Conservation (phyloP, 805 yeast genomes). For the Metschnikowia borealis region DNA sequence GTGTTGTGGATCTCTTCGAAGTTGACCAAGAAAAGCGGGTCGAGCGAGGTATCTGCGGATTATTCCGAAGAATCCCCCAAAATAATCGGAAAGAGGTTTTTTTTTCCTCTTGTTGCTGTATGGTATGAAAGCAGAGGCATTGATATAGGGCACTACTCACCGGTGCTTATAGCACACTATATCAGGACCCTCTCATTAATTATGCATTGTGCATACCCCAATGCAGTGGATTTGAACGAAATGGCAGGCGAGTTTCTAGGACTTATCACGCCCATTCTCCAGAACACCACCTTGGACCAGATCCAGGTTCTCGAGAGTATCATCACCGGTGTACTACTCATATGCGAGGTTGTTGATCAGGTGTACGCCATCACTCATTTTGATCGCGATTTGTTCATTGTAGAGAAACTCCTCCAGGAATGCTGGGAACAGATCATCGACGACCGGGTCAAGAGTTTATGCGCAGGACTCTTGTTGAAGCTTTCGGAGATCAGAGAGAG, state of each 20-base stretch:
- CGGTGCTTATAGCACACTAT: constrained; percentile 54
- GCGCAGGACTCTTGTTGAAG: constrained; percentile 39
- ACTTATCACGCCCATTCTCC: constrained; percentile 27
- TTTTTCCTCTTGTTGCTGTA: constrained; percentile 50
- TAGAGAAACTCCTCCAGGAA: constrained; percentile 26
- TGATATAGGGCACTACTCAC: constrained; percentile 50
- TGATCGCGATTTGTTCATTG: constrained; percentile 13
- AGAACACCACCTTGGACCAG: constrained; percentile 22
- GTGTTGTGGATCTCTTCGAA: constrained; percentile 41
- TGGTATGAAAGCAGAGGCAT: constrained; percentile 50
- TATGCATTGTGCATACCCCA: constrained; percentile 55
- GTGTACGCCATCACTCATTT: constrained; percentile 21
- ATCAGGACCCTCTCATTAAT: constrained; percentile 56
- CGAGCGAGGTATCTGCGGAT: constrained; percentile 15
- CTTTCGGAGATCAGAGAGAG: constrained; percentile 20
- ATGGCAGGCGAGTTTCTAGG: constrained; percentile 54
- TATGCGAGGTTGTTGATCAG: constrained; percentile 33
- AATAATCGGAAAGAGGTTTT: constrained; percentile 43
- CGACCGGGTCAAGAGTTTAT: constrained; percentile 31
- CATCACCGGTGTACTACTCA: constrained; percentile 33
- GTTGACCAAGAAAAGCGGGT: constrained; percentile 19
- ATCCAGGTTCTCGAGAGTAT: constrained; percentile 35
- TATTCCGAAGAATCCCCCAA: constrained; percentile 28
- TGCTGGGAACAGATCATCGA: constrained; percentile 38
- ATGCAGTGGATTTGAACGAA: constrained; percentile 45